Evolutionary conservation across 2,329 filamentous ascomycete species (phyloP).

Genomic region (Thielaviopsis musarum): DNA sequence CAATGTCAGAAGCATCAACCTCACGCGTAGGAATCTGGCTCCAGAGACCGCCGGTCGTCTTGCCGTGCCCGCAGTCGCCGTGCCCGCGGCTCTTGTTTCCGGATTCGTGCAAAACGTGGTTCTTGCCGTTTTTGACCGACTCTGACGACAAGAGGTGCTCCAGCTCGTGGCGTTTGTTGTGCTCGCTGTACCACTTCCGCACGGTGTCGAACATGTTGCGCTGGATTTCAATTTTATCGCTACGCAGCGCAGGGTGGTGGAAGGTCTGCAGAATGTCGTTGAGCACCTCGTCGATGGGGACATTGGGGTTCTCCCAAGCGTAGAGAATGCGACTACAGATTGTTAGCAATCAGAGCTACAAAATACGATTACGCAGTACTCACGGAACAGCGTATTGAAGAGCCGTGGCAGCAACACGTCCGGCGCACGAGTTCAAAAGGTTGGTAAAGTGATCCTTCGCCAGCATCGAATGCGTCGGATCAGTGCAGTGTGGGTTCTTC

Average conservation of each 20-base stretch:
- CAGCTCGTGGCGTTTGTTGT: conserved; percentile 49
- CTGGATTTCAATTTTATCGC: conserved; percentile 64
- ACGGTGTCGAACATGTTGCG: conserved; percentile 80
- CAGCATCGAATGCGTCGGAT: conserved; percentile 69
- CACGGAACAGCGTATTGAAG: conserved; percentile 74
- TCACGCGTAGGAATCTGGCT: conserved; percentile 43
- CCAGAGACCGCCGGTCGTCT: conserved; percentile 43
- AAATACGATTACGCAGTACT: conserved; percentile 17
- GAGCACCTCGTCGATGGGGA: conserved; percentile 69
- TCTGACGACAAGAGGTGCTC: conserved; percentile 66
- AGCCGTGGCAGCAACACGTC: conserved; percentile 55
- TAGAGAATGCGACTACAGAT: conserved; percentile 53
- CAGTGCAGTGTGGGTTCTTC: conserved; percentile 56
- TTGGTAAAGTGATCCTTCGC: conserved; percentile 78
- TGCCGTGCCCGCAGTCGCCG: conserved; percentile 35
- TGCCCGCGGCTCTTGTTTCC: conserved; percentile 23
- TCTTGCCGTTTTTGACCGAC: conserved; percentile 67
- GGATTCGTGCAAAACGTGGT: conserved; percentile 42
- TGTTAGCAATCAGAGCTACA: background rate
- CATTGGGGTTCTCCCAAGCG: conserved; percentile 77
- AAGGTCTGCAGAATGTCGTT: conserved; percentile 69
- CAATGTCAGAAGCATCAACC: conserved; percentile 17
- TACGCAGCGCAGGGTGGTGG: conserved; percentile 74
- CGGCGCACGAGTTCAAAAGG: conserved; percentile 60
- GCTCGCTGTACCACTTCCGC: conserved; percentile 58